phyloP scores from a whole-genome alignment of 1,139 yeast species.

The Hanseniaspora uvarum region DNA sequence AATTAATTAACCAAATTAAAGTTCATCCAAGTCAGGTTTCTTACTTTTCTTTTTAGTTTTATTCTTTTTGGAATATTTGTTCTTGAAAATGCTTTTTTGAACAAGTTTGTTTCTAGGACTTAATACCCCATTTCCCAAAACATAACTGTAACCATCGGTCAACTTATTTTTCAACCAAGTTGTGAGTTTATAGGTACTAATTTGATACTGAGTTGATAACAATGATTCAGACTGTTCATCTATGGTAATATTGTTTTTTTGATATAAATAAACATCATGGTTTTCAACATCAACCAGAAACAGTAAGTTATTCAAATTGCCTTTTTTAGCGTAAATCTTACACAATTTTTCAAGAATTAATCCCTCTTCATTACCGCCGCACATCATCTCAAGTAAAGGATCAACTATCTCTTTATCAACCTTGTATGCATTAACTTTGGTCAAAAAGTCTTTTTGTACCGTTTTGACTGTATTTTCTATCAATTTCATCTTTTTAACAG shows the following conservation, averaged over 20 bases:
- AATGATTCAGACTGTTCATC: neutral
- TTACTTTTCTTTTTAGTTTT: neutral
- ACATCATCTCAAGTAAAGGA: neutral
- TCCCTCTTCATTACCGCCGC: neutral
- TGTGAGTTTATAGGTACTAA: neutral
- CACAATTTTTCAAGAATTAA: neutral
- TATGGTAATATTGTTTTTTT: neutral
- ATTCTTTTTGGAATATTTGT: neutral
- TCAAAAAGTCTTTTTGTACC: neutral
- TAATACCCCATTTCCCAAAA: slow-evolving; percentile 1
- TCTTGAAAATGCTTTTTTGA: slow-evolving; percentile 5
- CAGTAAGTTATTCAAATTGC: neutral
- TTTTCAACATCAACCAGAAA: slow-evolving; percentile 1
- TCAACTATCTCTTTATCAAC: neutral
- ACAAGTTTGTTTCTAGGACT: neutral
- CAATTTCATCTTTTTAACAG: neutral
- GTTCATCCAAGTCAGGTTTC: slow-evolving; percentile 2
- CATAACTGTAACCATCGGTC: neutral
- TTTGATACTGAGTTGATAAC: neutral
- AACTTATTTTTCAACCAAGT: neutral
- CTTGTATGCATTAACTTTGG: neutral
- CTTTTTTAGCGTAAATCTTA: neutral
- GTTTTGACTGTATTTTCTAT: slow-evolving; percentile 1
- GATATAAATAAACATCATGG: neutral
- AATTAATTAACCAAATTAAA: neutral